A percentile compares a stretch with the other conserved stretches of the same genome.
These are phyloP conservation scores for Fomitiporia mediterranea DNA, from an alignment of 1,284 basidiomycete species.

Conservation along the genomic window DNA sequence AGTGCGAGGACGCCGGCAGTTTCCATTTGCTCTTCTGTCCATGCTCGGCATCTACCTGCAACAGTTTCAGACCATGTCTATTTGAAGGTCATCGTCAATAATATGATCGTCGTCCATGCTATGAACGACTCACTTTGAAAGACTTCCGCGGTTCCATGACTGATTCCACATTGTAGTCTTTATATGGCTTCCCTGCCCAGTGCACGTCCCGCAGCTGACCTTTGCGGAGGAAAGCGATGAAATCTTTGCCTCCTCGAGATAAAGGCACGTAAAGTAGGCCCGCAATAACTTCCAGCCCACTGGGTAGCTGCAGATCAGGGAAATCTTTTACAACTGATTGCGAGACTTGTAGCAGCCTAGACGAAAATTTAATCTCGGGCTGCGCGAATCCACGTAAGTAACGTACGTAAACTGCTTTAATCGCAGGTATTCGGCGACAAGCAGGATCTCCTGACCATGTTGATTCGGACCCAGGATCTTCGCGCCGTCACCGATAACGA, in stretches of 20 bases:
- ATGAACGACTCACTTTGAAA: constrained; percentile 52
- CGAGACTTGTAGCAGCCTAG: constrained; percentile 57
- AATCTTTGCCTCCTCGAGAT: constrained; percentile 67
- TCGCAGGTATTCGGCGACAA: constrained; percentile 82
- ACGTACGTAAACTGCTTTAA: constrained; percentile 69
- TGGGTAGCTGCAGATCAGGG: constrained; percentile 68
- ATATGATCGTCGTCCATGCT: too few relatives aligned
- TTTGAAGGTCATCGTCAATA: too few relatives aligned
- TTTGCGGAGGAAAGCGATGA: constrained; percentile 79
- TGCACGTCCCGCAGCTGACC: constrained; percentile 70
- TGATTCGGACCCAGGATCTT: constrained; percentile 80
- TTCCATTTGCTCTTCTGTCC: constrained; percentile 87
- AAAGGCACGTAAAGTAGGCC: constrained; percentile 79
- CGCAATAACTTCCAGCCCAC: constrained; percentile 69
- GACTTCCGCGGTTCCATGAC: constrained; percentile 71
- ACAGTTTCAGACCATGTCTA: constrained; percentile 75
- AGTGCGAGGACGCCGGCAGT: constrained; percentile 83
- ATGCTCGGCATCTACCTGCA: constrained; percentile 65
- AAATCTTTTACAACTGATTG: constrained; percentile 70
- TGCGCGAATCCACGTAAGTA: background rate
- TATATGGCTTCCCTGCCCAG: constrained; percentile 79
- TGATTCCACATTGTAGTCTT: constrained; percentile 36
- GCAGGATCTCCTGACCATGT: constrained; percentile 82
- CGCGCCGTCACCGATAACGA: constrained; percentile 83
- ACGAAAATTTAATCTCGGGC: background rate